Percentiles rank a stretch among this genome's conserved stretches.
phyloP scores from a whole-genome alignment of 2,329 filamentous ascomycete genomes.

The Aspergillus cejpii region DNA sequence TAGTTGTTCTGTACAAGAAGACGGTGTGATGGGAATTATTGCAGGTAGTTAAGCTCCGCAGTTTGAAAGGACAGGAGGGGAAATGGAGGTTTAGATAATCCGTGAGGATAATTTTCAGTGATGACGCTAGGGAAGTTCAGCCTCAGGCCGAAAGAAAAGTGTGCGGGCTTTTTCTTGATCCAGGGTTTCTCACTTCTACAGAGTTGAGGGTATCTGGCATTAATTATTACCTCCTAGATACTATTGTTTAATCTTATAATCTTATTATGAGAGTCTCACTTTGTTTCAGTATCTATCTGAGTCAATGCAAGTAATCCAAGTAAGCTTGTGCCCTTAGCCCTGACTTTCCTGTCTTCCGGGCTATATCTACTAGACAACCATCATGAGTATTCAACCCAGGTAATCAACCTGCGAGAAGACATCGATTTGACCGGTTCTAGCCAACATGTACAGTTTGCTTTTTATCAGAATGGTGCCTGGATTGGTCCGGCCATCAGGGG shows the following conservation, averaged over 20 bases:
- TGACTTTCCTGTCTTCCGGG: neutral
- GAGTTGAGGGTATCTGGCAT: no score
- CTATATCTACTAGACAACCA: neutral
- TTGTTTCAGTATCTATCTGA: neutral
- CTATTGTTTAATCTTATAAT: no score
- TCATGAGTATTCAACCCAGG: neutral
- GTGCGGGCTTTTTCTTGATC: constrained; percentile 17
- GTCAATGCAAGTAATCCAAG: neutral
- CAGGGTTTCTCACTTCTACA: constrained; percentile 13
- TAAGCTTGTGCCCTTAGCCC: neutral
- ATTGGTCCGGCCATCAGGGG: no score
- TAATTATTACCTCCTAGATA: no score
- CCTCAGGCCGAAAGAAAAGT: constrained; percentile 21
- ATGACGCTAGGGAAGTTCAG: constrained; percentile 40
- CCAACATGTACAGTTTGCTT: no score
- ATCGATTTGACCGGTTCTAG: no score
- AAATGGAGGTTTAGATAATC: constrained; percentile 35
- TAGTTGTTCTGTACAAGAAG: constrained; percentile 13
- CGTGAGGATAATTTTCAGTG: constrained; percentile 40
- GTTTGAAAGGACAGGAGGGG: constrained; percentile 20
- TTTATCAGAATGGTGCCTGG: no score
- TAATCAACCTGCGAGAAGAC: no score
- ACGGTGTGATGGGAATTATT: constrained; percentile 14
- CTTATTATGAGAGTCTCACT: no score
- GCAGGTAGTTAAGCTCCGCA: constrained; percentile 21